phyloP scores from a whole-genome alignment of 2,329 filamentous ascomycete genomes.

The Calonectria pauciramosa region DNA sequence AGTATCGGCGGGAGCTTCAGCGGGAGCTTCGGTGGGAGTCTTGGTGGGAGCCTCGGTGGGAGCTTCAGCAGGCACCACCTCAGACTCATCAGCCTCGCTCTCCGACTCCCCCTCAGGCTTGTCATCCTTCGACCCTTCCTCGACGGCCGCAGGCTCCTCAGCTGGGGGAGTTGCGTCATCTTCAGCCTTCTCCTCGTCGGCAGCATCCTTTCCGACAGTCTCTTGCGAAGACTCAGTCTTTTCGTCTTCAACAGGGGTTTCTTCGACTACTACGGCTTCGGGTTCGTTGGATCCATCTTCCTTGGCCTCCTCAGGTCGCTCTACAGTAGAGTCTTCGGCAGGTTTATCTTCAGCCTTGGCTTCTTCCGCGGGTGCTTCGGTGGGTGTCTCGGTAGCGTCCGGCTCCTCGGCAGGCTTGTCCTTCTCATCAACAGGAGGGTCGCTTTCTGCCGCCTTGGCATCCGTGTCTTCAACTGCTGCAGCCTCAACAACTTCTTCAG shows the following conservation, averaged over 20 bases:
- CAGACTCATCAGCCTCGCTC: conserved; percentile 7
- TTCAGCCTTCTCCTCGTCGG: conserved; percentile 1
- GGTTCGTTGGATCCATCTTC: conserved; percentile 5
- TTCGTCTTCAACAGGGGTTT: not conserved
- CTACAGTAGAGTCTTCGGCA: not conserved
- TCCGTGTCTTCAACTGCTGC: not conserved
- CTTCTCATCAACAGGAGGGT: not conserved
- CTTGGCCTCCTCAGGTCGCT: not conserved
- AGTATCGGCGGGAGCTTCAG: not conserved
- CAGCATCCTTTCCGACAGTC: not conserved
- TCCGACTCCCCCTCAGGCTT: conserved; percentile 10
- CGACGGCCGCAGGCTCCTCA: not conserved
- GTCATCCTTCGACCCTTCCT: conserved; percentile 13
- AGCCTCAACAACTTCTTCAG: not conserved
- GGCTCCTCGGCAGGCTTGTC: conserved; percentile 16
- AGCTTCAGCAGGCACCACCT: not conserved
- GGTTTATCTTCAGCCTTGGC: not conserved
- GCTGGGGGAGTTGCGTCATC: not conserved
- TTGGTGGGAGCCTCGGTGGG: not conserved
- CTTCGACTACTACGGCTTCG: not conserved
- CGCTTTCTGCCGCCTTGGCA: conserved; percentile 3
- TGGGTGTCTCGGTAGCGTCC: not conserved
- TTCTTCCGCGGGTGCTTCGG: not conserved
- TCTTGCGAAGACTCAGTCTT: not conserved
- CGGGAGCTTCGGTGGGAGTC: not conserved